Evolutionary conservation across 2,329 filamentous ascomycete species (phyloP), one percentile per base, ranked within the genome.

Genomic region (Colletotrichum brevisporum): DNA sequence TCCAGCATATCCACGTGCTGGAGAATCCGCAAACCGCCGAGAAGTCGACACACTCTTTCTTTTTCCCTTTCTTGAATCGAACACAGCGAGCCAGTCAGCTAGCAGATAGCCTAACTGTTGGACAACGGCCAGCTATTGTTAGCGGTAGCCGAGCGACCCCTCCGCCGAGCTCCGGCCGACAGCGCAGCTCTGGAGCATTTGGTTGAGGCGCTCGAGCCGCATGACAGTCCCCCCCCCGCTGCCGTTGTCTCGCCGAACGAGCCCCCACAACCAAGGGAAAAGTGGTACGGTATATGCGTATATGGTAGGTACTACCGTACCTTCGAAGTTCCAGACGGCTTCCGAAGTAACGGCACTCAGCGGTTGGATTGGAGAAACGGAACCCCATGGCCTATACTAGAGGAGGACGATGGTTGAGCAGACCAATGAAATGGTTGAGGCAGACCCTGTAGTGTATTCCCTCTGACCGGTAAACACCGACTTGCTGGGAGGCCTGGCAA

Each of bases 381-480:
- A 39, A 26, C n/a, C 16, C 39, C 39, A 26, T 18, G 39, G 59
- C 13, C 41, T 8, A 8, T 13, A 8, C 36, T 13, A n/a, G n/a
- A 21, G 31, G 55, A 43, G 31, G 18, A 69, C 41, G 26, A 26
- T 24, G 39, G 18, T 39, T 21, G 26, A 56, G 16, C 4, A 18
- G 51, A 1, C 53, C 47, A 64, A 57, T 65, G 6, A 65, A 61
- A 48, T 26, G 18, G 24, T 39, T 9, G 31, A n/a, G 16, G 18
- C 12, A 53, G 36, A 36, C 41, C 53, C 45, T 43, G 62, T 27
- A 36, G 10, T 10, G 31, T 10, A 55, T 54, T 50, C 16, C 41
- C 41, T 67, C 65, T 39, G 15, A 43, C 53, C 60, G 41, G 53
- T 54, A 31, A 65, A 43, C 50, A 65, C 66, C 62, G 55, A 69